Base-by-base conservation (phyloP, 1,284 basidiomycete genomes). In the Laetiporus sulphureus region DNA sequence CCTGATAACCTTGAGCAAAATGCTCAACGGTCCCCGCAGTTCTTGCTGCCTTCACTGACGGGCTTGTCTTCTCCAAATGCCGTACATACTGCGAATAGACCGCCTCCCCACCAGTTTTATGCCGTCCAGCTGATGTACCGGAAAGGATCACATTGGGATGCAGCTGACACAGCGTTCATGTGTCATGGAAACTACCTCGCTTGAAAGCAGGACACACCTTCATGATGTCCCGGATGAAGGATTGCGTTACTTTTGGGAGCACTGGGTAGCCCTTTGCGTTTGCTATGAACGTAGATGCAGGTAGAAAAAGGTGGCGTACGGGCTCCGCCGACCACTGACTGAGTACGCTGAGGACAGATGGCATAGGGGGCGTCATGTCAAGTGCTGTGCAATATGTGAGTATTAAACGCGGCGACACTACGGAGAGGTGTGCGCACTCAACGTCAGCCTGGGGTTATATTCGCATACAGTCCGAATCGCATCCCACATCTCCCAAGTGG, bases 401-500 rank as follows among this genome's bases (percentile, higher is more conserved):
- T 5, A 27, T 38, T 83, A 84, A 63, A 93, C 94, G 38, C 81
- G 82, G 62, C 93, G 97, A 22, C n/a, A n/a, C n/a, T n/a, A 41
- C 32, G 43, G 18, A 38, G 36, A 42, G 39, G 35, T 36, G 35
- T 36, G 71, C 76, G 62, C 54, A 94, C 91, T 85, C 37, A 95
- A 62, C 2, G 83, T 83, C 36, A 99, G 62, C 15, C 94, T 76
- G 4, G 81, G 73, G 60, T 84, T 85, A 62, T 94, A 95, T 39
- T 82, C 83, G 63, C 95, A 98, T 15, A 97, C 72, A 3, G 83
- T 82, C 44, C 93, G 75, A 45, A 99, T 89, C 35, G 83, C 76
- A 62, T 98, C 94, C 96, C 96, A 99, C 73, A 93, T 92, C 61
- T 99, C 94, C 94, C 95, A 99, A 1, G 88, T 91, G 4, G 79